Evolutionary conservation across 495 filamentous ascomycete genomes (phyloP).

Genomic region (Penicillium bovifimosum): DNA sequence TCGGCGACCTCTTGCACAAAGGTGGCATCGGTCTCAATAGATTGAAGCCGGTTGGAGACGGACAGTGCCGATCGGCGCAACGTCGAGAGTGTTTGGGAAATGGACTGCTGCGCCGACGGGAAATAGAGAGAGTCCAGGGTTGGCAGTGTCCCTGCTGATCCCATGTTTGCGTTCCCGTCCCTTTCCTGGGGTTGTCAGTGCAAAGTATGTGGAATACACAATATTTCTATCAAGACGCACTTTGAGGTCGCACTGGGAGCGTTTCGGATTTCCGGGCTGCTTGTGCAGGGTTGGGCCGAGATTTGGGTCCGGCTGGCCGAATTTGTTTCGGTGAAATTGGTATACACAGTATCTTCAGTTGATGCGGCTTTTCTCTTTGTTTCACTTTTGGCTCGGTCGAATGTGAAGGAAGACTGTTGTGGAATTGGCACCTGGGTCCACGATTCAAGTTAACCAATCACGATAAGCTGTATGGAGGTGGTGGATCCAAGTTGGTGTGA

Average conservation of each 20-base stretch:
- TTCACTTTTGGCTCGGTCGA: not conserved
- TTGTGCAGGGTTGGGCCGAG: not conserved
- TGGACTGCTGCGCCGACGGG: slow-evolving; percentile 35
- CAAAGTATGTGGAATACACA: slow-evolving; percentile 2
- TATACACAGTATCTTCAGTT: not conserved
- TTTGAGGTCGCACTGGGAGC: slow-evolving; percentile 6
- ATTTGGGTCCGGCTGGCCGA: not conserved
- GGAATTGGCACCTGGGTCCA: slow-evolving; percentile 13
- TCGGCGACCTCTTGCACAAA: slow-evolving; percentile 57
- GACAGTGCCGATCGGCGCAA: slow-evolving; percentile 72
- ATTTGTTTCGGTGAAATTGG: not conserved
- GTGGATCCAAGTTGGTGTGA: not conserved
- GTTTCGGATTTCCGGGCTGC: not conserved
- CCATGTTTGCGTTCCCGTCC: slow-evolving; percentile 7
- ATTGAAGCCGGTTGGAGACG: slow-evolving; percentile 70
- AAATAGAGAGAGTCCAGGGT: slow-evolving; percentile 41
- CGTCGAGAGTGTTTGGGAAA: slow-evolving; percentile 44
- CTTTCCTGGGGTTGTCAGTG: not conserved
- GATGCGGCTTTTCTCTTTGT: not conserved
- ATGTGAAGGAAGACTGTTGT: slow-evolving; percentile 3
- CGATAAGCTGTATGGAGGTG: not conserved
- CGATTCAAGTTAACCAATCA: slow-evolving; percentile 14
- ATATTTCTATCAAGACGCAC: slow-evolving; percentile 4
- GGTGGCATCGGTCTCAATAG: slow-evolving; percentile 60
- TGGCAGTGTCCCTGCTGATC: slow-evolving; percentile 25